A percentile compares a stretch with the other conserved stretches of the same genome.
Evolutionary conservation across 192 early-diverging fungal species (phyloP).

Genomic region (Pecoramyces ruminantium): DNA sequence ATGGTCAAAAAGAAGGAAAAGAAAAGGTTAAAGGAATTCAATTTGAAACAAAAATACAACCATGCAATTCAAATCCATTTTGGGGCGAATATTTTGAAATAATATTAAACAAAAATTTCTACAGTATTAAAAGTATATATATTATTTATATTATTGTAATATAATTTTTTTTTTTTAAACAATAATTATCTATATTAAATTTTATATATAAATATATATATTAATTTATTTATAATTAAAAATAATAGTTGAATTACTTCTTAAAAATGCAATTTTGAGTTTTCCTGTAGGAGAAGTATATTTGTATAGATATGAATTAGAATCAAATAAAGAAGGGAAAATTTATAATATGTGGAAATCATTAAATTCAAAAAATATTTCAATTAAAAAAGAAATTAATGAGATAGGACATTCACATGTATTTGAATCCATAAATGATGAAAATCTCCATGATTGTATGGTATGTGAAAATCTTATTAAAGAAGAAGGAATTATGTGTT

Average conservation of each 20-base stretch:
- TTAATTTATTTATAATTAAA: no score
- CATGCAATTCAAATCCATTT: background rate
- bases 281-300: background rate
- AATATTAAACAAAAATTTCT: background rate
- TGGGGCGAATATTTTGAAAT: background rate
- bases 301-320: background rate
- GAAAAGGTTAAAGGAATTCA: background rate
- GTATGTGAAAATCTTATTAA: background rate
- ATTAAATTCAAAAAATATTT: background rate
- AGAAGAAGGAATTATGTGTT: background rate
- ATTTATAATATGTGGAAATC: background rate
- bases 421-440: background rate
- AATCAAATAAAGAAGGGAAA: background rate
- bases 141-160: background rate
- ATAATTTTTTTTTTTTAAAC: no score
- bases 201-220: no score
- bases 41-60: background rate
- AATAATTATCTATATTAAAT: no score
- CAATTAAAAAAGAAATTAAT: background rate
- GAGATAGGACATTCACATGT: background rate
- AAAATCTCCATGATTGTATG: background rate
- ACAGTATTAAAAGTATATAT: background rate
- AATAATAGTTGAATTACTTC: background rate
- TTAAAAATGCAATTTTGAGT: background rate
- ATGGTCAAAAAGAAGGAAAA: background rate